Evolutionary conservation across 169 alveolate genomes (phyloP), one percentile per base, ranked within the genome.

Genomic region (Eimeria sp.): DNA sequence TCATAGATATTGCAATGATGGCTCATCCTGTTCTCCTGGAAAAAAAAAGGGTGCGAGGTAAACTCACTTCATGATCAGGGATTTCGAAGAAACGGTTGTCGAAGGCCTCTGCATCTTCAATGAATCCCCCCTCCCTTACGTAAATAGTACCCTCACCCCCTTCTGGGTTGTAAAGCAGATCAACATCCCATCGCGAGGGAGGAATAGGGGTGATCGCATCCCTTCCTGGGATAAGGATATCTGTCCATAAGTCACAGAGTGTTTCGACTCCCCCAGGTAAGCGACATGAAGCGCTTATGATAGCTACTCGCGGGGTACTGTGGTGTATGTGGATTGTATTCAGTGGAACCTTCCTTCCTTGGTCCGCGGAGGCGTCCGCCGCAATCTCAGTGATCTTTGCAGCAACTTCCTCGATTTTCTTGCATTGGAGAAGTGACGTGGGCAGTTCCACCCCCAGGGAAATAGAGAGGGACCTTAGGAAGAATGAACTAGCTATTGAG

Each of bases 171-270:
- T 95, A 96, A 43, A 80, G 95, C 74, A 66, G 90, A 66, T 95
- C 97, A 20, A 85, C 93, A 85, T 97, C 95, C 98, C 98, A 97
- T 30, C 98, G 96, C 68, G 91, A n/a, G 16, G 49, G 27, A 25
- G 98, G 98, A 20, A 97, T 93, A 66, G 96, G 97, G 40, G 90
- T 96, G 46, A 97, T 95, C 66, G 96, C 96, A 72, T 97, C 98
- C 33, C 49, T 68, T 74, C 97, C 96, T 37, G 95, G 89, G 72
- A 85, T 80, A 40, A 97, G 80, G 77, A 90, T 49, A 54, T 85
- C 82, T 43, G 95, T 58, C 98, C 98, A 97, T 89, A 96, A 89
- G 62, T 85, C 96, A 20, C 77, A 82, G n/a, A 97, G 97, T n/a
- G 85, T 95, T 27, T 74, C 62, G 33, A 91, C 95, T 13, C 93